Conservation (phyloP, 352 stramenopile species). For the Phytophthora nicotianae region DNA sequence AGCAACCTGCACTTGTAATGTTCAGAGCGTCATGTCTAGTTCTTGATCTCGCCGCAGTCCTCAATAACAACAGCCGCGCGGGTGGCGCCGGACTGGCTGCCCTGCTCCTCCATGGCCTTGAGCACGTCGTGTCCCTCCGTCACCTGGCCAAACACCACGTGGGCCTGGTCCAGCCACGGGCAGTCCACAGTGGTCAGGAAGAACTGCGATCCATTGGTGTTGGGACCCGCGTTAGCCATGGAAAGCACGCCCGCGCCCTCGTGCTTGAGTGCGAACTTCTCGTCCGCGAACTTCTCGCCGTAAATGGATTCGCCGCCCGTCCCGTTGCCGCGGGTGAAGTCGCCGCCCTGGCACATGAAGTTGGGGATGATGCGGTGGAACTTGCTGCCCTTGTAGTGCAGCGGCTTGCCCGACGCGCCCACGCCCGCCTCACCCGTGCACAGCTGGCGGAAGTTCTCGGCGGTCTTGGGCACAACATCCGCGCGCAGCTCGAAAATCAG, state of each 20-base stretch:
- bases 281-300: constrained; percentile 94
- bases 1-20: constrained; percentile 4
- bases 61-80: constrained; percentile 91
- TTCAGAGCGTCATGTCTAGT: constrained; percentile 31
- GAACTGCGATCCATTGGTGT: constrained; percentile 99
- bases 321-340: constrained; percentile 95
- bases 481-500: constrained; percentile 93
- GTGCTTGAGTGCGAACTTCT: constrained; percentile 96
- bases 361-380: constrained; percentile 95
- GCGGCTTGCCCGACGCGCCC: constrained; percentile 74
- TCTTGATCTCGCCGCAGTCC: constrained; percentile 94
- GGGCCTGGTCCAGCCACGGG: constrained; percentile 87
- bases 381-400: constrained; percentile 88
- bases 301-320: constrained; percentile 94
- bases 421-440: constrained; percentile 97
- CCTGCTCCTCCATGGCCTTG: constrained; percentile 94
- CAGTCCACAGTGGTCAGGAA: constrained; percentile 96
- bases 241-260: constrained; percentile 89
- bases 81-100: constrained; percentile 91
- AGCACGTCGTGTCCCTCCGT: constrained; percentile 97
- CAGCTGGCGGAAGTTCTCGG: constrained; percentile 98
- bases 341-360: constrained; percentile 97
- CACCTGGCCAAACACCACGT: constrained; percentile 93
- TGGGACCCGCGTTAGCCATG: constrained; percentile 97
- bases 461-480: constrained; percentile 97